A percentile compares a stretch with the other conserved stretches of the same genome.
Evolutionary conservation across 2,329 filamentous ascomycete genomes (phyloP).

Genomic region (Acephala macrosclerotiorum): DNA sequence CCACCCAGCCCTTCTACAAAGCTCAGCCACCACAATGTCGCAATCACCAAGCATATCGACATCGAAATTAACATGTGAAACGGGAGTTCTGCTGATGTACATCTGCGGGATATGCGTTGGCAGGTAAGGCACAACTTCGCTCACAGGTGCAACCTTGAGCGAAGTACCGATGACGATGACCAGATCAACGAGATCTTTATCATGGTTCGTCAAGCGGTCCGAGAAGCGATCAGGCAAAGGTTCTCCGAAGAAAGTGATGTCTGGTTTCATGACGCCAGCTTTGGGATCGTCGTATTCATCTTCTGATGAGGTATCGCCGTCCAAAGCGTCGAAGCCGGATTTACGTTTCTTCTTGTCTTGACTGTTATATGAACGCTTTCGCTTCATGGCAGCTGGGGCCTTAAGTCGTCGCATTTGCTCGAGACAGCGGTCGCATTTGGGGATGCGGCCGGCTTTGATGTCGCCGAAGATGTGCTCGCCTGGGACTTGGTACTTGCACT

Average conservation of each 20-base stretch:
- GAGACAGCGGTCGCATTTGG: slow-evolving; percentile 77
- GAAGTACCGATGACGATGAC: slow-evolving; percentile 96
- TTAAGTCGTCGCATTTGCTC: slow-evolving; percentile 57
- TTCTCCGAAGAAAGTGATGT: slow-evolving; percentile 98
- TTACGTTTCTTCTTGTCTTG: slow-evolving; percentile 52
- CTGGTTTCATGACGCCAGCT: slow-evolving; percentile 90
- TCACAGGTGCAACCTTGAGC: slow-evolving; percentile 94
- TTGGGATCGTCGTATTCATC: slow-evolving; percentile 67
- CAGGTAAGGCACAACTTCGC: slow-evolving; percentile 84
- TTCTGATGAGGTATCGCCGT: slow-evolving; percentile 43
- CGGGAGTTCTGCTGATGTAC: slow-evolving; percentile 85
- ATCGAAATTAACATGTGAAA: slow-evolving; percentile 92
- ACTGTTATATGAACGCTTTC: slow-evolving; percentile 61
- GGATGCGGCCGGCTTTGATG: slow-evolving; percentile 78
- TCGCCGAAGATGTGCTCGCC: slow-evolving; percentile 83
- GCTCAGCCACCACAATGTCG: slow-evolving; percentile 86
- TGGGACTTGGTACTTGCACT: slow-evolving; percentile 76
- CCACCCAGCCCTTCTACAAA: slow-evolving; percentile 86
- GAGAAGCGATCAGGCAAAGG: slow-evolving; percentile 85
- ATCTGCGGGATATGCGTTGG: slow-evolving; percentile 86
- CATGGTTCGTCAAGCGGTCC: slow-evolving; percentile 79
- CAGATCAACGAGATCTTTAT: slow-evolving; percentile 82
- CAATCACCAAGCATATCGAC: slow-evolving; percentile 96
- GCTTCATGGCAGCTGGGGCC: slow-evolving; percentile 60
- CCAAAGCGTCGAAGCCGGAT: slow-evolving; percentile 32